Evolutionary conservation across 768 basidiomycete species (phyloP), one percentile per base, ranked within the genome.

Genomic region (Fistulinella prunicolor): DNA sequence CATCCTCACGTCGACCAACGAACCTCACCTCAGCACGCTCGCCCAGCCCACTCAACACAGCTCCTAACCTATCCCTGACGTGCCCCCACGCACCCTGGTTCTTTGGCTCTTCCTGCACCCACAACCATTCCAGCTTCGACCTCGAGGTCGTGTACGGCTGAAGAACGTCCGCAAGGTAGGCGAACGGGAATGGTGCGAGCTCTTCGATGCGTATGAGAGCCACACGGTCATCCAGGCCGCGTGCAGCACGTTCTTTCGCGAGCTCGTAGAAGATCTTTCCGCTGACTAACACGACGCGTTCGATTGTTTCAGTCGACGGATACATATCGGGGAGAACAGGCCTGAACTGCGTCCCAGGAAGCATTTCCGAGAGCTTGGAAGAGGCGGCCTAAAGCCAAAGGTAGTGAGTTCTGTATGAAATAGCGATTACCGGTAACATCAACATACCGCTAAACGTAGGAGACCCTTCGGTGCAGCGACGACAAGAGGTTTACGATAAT

Each of bases 241-340:
- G 64, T 5, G 73, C 65, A 29, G 79, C 68, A 7, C 90, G 81
- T 47, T 86, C 81, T 54, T 86, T 89, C 52, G 78, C 68, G 13
- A 95, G 80, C 19, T 94, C 90, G 67, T 94, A 94, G 69, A 90
- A 95, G 2, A 92, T 65, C 70, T 95, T 95, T 12, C 93, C 93
- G 0, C 83, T 78, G 41, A 91, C 71, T 36, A 93, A 62, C 21
- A 92, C 73, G n/a, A 95, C 73, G 3, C 86, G 81, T 53, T 81
- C 71, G 19, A 79, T 79, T 12, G 69, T 64, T 3, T 58, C 53
- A 5, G 63, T 51, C 48, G 53, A 75, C 57, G 13, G 55, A 42
- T 9, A 70, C 37, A 40, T 7, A 55, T 89, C 87, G 6, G 71
- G 66, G 8, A 90, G 70, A 16, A 93, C 82, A 1, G 86, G 80